phyloP scores from a whole-genome alignment of 2,329 filamentous ascomycete species.

The Trichothecium roseum region DNA sequence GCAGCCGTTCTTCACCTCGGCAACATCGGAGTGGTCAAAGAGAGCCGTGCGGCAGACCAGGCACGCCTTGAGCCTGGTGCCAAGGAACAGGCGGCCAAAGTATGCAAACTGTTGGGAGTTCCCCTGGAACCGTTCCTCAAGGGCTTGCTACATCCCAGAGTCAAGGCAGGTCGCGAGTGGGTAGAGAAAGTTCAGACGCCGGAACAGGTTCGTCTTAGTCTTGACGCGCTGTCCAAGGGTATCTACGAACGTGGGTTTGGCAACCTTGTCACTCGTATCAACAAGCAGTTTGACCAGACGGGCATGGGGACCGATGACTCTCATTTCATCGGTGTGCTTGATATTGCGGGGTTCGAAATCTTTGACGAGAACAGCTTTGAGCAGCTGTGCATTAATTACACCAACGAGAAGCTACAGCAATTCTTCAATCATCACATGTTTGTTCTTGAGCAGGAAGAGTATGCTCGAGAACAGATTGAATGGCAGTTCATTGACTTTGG shows the following conservation, averaged over 20 bases:
- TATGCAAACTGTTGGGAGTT: slow-evolving; percentile 79
- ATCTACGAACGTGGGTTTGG: slow-evolving; percentile 97
- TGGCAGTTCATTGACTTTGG: slow-evolving; percentile 99
- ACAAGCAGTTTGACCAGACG: slow-evolving; percentile 79
- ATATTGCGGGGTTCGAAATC: slow-evolving; percentile 98
- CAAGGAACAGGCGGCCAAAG: slow-evolving; percentile 62
- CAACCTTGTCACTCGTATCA: slow-evolving; percentile 84
- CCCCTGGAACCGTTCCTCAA: slow-evolving; percentile 76
- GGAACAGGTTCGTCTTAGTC: slow-evolving; percentile 81
- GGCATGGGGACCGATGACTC: slow-evolving; percentile 78
- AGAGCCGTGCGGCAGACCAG: slow-evolving; percentile 84
- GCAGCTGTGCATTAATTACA: slow-evolving; percentile 99
- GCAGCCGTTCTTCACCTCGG: slow-evolving; percentile 89
- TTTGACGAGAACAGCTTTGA: slow-evolving; percentile 98
- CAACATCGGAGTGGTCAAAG: slow-evolving; percentile 81
- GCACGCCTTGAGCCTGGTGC: slow-evolving; percentile 71
- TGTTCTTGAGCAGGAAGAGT: slow-evolving; percentile 95
- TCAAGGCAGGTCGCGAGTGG: slow-evolving; percentile 95
- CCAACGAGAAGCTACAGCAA: slow-evolving; percentile 97
- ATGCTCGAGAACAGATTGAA: slow-evolving; percentile 93
- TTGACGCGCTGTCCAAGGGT: slow-evolving; percentile 90
- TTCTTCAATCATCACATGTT: slow-evolving; percentile 99
- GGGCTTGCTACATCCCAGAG: slow-evolving; percentile 80
- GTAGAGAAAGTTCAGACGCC: slow-evolving; percentile 97
- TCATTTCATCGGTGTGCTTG: slow-evolving; percentile 92